Evolutionary conservation across 1,284 basidiomycete genomes (phyloP), one percentile per base, ranked within the genome.

Genomic region (Paramarasmius palmivorus): DNA sequence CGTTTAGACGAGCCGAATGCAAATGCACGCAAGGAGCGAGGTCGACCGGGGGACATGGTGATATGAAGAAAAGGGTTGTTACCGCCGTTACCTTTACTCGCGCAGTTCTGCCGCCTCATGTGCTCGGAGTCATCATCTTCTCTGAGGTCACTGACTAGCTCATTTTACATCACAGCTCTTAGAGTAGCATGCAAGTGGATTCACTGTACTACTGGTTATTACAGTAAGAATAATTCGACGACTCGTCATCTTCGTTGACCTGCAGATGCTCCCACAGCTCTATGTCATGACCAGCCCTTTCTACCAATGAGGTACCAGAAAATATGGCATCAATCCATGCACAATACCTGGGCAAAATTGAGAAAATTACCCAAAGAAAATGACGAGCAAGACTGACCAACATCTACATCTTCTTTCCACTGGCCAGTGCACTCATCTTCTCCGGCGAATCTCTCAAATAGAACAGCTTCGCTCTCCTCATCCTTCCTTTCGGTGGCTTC

Each of bases 371-470:
- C 17, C 4, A 4, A 6, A 32, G 22, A 19, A 20, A 15, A 12
- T 6, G 26, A 25, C n/a, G n/a, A 20, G n/a, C n/a, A 12, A 37
- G 6, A 25, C n/a, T 29, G 17, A 37, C 44, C 44, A 46, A 9
- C 14, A 54, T 51, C 61, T 71, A 71, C 55, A 69, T 71, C 63
- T 67, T 76, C 49, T 83, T 75, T 19, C 79, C 71, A 29, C 83
- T 82, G 50, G 89, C 86, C 62, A 91, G 81, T 62, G 81, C 78
- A 55, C 82, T 82, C 90, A 92, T 92, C 76, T 90, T 90, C 57
- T 88, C 84, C 45, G 90, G 87, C 25, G 85, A 78, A 69, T 91
- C 82, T 61, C 90, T 77, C 62, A 92, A 73, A 70, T 88, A 92
- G 75, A 81, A 91, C 60, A 92, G 62, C 71, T 92, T 92, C 53